Evolutionary conservation across 2,329 filamentous ascomycete species (phyloP), one percentile per base, ranked within the genome.

Genomic region (Fusarium tuaranense): DNA sequence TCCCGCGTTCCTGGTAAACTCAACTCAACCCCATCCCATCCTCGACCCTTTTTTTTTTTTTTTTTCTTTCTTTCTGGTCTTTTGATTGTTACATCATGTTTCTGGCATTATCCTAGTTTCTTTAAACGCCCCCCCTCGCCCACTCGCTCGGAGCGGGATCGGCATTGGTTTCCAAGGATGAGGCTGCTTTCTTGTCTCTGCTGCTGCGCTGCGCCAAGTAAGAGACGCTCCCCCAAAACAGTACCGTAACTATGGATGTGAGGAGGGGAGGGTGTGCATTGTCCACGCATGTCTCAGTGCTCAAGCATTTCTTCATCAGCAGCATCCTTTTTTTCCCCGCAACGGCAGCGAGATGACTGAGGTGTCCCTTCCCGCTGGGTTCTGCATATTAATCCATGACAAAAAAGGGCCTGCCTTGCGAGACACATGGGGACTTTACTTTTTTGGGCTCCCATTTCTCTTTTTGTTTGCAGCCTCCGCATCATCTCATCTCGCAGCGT

Each of bases 1-100:
- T 78, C 76, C 76, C 76, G 66, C 76, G 66, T 69, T 70, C 62
- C 70, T 72, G 68, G 76, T 55, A 71, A 63, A 67, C 63, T 58
- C 69, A 68, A 41, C 51, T 66, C 69, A 27, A 62, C 62, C 60
- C 60, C 36, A 38, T 38, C 16, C 36, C 18, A 22, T 46, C 20
- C 20, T 38, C 38, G 58, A 48, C 55, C 30, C n/a, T 51, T 63
- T 30, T 27, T 22, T 51, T 14, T 32, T 34, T 34, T 34, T 5
- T 34, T 34, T 12, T 12, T n/a, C n/a, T 22, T 22, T 2, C 22
- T 34, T 32, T 12, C 32, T 34, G 10, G 32, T 34, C 32, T 34
- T 32, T 34, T 18, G 44, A 22, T 51, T 30, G 46, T 41, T 53
- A 55, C 65, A 67, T 67, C 16, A 67, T 67, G n/a, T 38, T 63